Base-by-base conservation (phyloP, 805 yeast species). In the Candida ipomoeae region DNA sequence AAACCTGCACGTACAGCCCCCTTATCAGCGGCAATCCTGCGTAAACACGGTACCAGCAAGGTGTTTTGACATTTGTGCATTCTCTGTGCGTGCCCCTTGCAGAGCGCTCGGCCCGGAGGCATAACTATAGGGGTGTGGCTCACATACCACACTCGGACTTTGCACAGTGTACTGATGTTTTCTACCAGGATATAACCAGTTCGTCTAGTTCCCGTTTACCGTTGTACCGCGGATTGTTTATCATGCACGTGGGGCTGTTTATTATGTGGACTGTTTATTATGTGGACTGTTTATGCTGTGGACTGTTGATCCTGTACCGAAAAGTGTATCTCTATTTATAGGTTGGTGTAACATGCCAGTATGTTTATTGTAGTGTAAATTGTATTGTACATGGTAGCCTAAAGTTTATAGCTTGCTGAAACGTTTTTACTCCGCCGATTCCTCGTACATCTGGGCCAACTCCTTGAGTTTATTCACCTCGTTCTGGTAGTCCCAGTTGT, bases 401-500 rank as follows among this genome's bases (percentile, higher is more conserved):
- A 13, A 20, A 8, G 8, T 40, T 14, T 26, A 11, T 40, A 6
- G 11, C 6, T 3, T 11, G 15, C 29, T 29, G 14, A 14, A 8
- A 7, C 18, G 20, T 34, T 20, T n/a, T 23, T 21, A 29, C 34
- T 35, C 32, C 46, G 21, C 26, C 17, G 34, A 29, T 14, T 29
- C 34, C n/a, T 33, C 41, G 44, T 49, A 55, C 26, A 50, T 45
- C 18, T 44, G 44, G 4, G 42, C 39, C 37, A 59, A 47, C 42
- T 48, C 51, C 17, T 38, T 35, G 14, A 54, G 41, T 39, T 53
- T 52, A 23, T 45, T 37, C 14, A 60, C 53, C 48, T 65, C 63
- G 6, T 53, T 42, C n/a, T 50, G 51, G 48, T 48, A 62, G 44
- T 62, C 49, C 67, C 66, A 64, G n/a, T 49, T 57, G 23, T 63